Percentiles rank a stretch among this genome's conserved stretches.
phyloP scores from a whole-genome alignment of 805 yeast genomes.

The Candida cerambycidarum region DNA sequence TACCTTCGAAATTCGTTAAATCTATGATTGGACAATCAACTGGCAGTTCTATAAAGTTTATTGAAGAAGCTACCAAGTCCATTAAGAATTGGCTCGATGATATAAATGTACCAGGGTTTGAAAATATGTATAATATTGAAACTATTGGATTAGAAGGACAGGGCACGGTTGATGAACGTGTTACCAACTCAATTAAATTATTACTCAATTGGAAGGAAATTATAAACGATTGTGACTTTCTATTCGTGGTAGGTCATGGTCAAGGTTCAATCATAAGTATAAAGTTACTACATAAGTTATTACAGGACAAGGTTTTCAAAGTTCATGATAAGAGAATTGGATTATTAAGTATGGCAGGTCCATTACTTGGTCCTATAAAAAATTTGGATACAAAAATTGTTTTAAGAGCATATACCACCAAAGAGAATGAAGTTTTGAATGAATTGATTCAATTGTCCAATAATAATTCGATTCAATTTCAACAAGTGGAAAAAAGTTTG shows the following conservation, averaged over 20 bases:
- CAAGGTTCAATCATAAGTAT: slow-evolving; percentile 35
- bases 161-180: slow-evolving; percentile 33
- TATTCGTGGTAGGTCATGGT: slow-evolving; percentile 34
- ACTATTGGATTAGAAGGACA: slow-evolving; percentile 43
- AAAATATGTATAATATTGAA: slow-evolving; percentile 23
- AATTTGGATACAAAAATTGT: slow-evolving; percentile 37
- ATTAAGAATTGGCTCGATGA: slow-evolving; percentile 27
- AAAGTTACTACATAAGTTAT: slow-evolving; percentile 24
- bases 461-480: slow-evolving; percentile 18
- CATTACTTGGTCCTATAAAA: slow-evolving; percentile 29
- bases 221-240: slow-evolving; percentile 30
- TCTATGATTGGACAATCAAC: slow-evolving; percentile 37
- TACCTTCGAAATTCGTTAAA: slow-evolving; percentile 40
- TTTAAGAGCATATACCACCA: slow-evolving; percentile 34
- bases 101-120: slow-evolving; percentile 11
- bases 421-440: slow-evolving; percentile 35
- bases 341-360: slow-evolving; percentile 37
- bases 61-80: slow-evolving; percentile 29
- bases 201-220: slow-evolving; percentile 34
- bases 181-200: slow-evolving; percentile 22
- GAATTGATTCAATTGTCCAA: slow-evolving; percentile 37
- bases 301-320: slow-evolving; percentile 12
- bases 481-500: slow-evolving; percentile 18
- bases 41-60: slow-evolving; percentile 32
- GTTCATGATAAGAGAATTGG: slow-evolving; percentile 24